Base-by-base conservation (phyloP, 257 asterid species). In the Solanum raphanifolium region DNA sequence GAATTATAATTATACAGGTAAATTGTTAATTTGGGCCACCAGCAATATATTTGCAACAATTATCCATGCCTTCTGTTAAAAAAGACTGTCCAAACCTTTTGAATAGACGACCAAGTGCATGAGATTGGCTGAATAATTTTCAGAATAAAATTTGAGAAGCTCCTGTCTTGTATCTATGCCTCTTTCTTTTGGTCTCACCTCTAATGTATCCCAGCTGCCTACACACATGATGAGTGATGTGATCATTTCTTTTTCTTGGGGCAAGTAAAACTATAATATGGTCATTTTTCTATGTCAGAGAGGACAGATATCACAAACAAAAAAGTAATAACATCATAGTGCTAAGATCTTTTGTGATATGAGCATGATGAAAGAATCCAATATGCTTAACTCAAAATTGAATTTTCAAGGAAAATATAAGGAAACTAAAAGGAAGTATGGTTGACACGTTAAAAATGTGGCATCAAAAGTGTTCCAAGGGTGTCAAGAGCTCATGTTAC, bases 171-270 rank as follows among this genome's bases (percentile, higher is more conserved):
- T 96, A 89, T 97, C 98, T 88, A 97, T 39, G 55, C 99, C 98
- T 92, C 91, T 93, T 89, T 88, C 95, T 93, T 95, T 97, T 88
- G 99, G 99, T 36, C 89, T 90, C 87, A 93, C 96, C 88, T 97
- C 99, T 93, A 97, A 90, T 85, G 99, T 97, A 73, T 95, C 96
- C 98, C 98, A 97, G 91, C 94, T 97, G 90, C 99, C 99, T 97
- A 85, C 76, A 85, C 46, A 91, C 69, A 29, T 81, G 69, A 81
- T 46, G 29, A 81, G 85, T 29, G 41, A 48, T 29, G 7, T 9
- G 85, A 81, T 81, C 29, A 81, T 46, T 46, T 81, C 11, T 81
- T 48, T 81, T 81, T 18, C 68, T 48, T 29, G 68, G 69, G 85
- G 15, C 3, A 81, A 81, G 43, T 48, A 29, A 81, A 48, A 31